These are phyloP conservation scores for Arthroderma sp. DNA, from an alignment of 2,329 filamentous ascomycete genomes.

Conservation along the genomic window DNA sequence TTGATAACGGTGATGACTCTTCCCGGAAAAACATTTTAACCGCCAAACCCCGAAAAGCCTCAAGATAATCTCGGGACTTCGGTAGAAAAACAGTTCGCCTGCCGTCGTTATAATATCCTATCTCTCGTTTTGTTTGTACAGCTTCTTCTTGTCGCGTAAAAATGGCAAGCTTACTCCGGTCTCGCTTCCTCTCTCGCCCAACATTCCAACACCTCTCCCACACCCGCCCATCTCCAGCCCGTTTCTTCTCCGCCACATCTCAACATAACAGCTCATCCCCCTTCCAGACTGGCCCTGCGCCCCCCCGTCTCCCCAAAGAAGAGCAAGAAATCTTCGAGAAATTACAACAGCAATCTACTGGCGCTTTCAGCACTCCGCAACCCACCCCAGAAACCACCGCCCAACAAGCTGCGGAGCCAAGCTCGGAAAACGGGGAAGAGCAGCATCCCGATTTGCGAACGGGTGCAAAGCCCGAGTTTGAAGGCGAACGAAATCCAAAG, in stretches of 20 bases:
- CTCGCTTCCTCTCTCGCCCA: background rate
- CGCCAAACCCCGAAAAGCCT: too few relatives aligned
- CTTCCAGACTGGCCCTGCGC: constrained; percentile 46
- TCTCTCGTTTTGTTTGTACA: too few relatives aligned
- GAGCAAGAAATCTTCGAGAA: constrained; percentile 85
- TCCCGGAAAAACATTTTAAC: too few relatives aligned
- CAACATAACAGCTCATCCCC: constrained; percentile 16
- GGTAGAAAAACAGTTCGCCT: too few relatives aligned
- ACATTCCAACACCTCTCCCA: background rate
- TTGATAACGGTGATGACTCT: too few relatives aligned
- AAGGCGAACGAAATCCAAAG: constrained; percentile 80
- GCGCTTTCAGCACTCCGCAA: constrained; percentile 55
- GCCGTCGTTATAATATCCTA: too few relatives aligned
- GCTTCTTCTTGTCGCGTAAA: background rate
- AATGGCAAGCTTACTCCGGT: constrained; percentile 1
- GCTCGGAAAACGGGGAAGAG: constrained; percentile 46
- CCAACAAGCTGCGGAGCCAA: background rate
- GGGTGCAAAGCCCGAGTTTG: constrained; percentile 80
- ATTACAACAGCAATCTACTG: constrained; percentile 65
- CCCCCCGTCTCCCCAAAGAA: constrained; percentile 73
- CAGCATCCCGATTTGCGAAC: constrained; percentile 58
- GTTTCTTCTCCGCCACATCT: constrained; percentile 9
- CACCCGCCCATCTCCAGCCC: background rate
- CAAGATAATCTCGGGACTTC: too few relatives aligned
- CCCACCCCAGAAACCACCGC: constrained; percentile 16